Evolutionary conservation across 768 basidiomycete genomes (phyloP), one percentile per base, ranked within the genome.

Genomic region (Trametes gibbosa): DNA sequence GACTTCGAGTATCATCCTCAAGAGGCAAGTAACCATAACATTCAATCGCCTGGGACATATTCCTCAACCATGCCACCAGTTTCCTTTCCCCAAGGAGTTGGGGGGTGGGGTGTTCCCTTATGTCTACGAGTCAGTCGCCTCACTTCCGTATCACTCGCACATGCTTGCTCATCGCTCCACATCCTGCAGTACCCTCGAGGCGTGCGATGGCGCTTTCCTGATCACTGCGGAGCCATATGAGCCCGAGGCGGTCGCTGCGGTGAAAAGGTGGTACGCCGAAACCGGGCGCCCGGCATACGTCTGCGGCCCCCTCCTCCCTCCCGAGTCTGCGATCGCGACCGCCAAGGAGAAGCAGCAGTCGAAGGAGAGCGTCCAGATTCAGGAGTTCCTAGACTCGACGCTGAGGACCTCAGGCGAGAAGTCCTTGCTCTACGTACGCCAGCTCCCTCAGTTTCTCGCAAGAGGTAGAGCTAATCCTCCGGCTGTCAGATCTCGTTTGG

Each of bases 1-100:
- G 61, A 64, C 46, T 62, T 64, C 24, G 68, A 69, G 45, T 41
- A 53, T 17, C 19, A 53, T 25, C 65, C 66, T 3, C 68, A 68
- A 41, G 35, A 61, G 6, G 66, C 65, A 27, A 37, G 58, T 52
- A 16, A 27, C 12, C 16, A 3, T 10, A 13, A 6, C 21, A 13
- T 2, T 24, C 43, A 24, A 2, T 43, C 21, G 16, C 19, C 4
- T 8, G 17, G 1, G 19, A 10, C 4, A 10, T 32, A 10, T 32
- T 7, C 16, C 19, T 19, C n/a, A 49, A n/a, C 3, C 3, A 5
- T 34, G 9, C 17, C 5, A 6, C 10, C 21, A 59, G 58, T 53
- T 56, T 37, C 35, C 35, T 17, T 9, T 48, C 1, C 45, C 45
- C 1, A 23, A 40, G 2, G 35, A 40, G 8, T 2, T 56, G 3